Base-by-base conservation (phyloP, 2,329 filamentous ascomycete species). In the Mariannaea elegans region DNA sequence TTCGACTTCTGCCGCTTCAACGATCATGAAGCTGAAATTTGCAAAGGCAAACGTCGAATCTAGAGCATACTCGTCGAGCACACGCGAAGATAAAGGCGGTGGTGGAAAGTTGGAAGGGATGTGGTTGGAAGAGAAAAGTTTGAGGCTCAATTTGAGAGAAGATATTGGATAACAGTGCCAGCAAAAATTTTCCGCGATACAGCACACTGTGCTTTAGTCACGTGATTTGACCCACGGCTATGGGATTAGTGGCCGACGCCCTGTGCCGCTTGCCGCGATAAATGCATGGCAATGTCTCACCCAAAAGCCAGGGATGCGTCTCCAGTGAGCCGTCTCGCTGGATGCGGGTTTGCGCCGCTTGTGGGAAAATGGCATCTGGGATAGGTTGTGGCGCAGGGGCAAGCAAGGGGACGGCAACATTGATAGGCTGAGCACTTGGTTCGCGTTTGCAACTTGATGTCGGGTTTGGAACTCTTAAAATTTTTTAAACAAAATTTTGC, bases 91-190 rank as follows among this genome's bases (percentile, higher is more conserved):
- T 8, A 54, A 38, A 57, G 46, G 56, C 46, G 36, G 44, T 31
- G 62, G 58, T 51, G 59, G 59, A 56, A 58, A 51, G 60, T 49
- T 48, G 44, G 59, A 64, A 63, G 48, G 57, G 24, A 62, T 65
- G 61, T 32, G 34, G 63, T 50, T 59, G 61, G 42, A 34, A 53
- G 48, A 54, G 62, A 61, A 46, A 62, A 59, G 16, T 36, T 59
- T 60, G 56, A 52, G 62, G 64, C 62, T 66, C 63, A 51, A 61
- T 60, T 62, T 58, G 59, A 62, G 59, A 51, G 62, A 68, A 71
- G 71, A 74, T 75, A 75, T 75, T 71, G 67, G 3, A 36, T 56
- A 34, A 74, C 73, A 75, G 73, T 75, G 73, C 59, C 23, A 67
- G 58, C 41, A 72, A 73, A 71, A 53, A 63, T 71, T 73, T 68